Evolutionary conservation across 75 land plant genomes (phyloP).

Genomic region (Gnetum montanum): DNA sequence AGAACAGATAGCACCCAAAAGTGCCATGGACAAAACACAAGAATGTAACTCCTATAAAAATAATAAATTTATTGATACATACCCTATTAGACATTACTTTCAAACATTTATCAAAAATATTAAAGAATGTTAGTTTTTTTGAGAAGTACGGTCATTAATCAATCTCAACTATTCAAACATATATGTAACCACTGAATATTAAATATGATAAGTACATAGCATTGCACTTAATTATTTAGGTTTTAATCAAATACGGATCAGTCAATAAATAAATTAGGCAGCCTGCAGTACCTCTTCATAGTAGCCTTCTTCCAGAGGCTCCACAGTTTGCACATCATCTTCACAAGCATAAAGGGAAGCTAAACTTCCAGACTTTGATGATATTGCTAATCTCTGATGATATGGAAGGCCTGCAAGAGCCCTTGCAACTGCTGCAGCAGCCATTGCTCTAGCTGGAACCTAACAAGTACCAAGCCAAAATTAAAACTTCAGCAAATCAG

Average conservation of each 20-base stretch:
- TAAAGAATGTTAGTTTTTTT: no score
- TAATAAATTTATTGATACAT: no score
- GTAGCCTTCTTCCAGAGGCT: slow-evolving; percentile 71
- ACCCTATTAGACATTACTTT: no score
- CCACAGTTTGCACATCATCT: slow-evolving; percentile 35
- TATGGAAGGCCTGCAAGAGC: slow-evolving; percentile 81
- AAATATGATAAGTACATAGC: no score
- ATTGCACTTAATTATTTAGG: no score
- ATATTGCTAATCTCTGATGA: slow-evolving; percentile 60
- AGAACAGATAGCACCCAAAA: no score
- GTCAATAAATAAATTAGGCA: background rate
- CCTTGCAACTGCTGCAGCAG: slow-evolving; percentile 94
- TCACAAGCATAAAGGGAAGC: slow-evolving; percentile 64
- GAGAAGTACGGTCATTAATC: no score
- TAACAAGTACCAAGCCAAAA: slow-evolving; percentile 19
- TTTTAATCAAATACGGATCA: background rate
- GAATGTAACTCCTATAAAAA: no score
- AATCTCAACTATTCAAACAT: no score
- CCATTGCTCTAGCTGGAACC: slow-evolving; percentile 96
- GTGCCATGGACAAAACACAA: no score
- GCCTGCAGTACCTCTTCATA: slow-evolving; percentile 85
- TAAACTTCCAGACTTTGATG: slow-evolving; percentile 60
- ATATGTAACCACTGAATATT: no score
- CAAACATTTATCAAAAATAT: no score
- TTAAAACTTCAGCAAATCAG: background rate